A percentile compares a stretch with the other conserved stretches of the same genome.
Conservation (phyloP, 2,329 filamentous ascomycete genomes). For the Aspergillus spinulosporus region DNA sequence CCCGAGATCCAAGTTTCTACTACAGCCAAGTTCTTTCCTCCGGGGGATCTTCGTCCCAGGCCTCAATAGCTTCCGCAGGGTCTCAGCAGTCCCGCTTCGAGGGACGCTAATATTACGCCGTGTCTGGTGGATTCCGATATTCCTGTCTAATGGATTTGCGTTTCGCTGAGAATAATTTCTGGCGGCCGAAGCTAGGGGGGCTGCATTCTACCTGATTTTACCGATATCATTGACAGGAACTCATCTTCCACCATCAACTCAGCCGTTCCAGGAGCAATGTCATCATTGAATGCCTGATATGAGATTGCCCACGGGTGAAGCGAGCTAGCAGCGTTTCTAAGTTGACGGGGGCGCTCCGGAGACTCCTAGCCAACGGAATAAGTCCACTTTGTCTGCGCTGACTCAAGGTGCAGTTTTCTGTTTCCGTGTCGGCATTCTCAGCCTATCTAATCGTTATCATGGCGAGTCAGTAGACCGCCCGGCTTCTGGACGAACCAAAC, state of each 20-base stretch:
- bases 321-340: slow-evolving; percentile 12
- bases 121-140: no score
- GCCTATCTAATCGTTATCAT: neutral
- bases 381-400: slow-evolving; percentile 16
- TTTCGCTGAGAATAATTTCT: neutral
- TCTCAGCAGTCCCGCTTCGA: slow-evolving; percentile 12
- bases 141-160: no score
- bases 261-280: neutral
- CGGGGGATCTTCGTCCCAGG: slow-evolving; percentile 16
- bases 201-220: neutral
- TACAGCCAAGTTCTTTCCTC: slow-evolving; percentile 5
- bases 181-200: neutral
- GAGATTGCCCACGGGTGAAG: neutral
- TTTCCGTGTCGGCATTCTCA: neutral
- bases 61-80: slow-evolving; percentile 2
- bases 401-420: neutral
- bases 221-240: neutral
- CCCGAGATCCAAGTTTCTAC: neutral
- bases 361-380: slow-evolving; percentile 17
- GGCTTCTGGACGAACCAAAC: neutral
- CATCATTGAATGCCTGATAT: neutral
- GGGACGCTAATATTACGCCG: neutral
- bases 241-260: no score
- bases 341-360: slow-evolving; percentile 12
- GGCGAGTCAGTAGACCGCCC: neutral